Base-by-base conservation (phyloP, 768 basidiomycete species). In the Psilocybe sp. region DNA sequence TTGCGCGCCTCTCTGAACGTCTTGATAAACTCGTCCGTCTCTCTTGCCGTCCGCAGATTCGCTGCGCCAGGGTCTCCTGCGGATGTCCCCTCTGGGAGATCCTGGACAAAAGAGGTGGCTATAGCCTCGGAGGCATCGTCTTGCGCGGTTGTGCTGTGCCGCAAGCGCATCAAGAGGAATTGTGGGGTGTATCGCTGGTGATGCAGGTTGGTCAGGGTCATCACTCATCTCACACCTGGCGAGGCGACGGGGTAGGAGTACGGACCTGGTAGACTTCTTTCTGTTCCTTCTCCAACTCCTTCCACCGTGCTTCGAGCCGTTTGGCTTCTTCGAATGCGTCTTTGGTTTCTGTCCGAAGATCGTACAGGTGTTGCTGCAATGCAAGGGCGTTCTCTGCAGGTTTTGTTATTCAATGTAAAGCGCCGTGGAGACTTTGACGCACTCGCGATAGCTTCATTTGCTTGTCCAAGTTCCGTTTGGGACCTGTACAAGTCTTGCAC, bases 381-480 rank as follows among this genome's bases (percentile, higher is more conserved):
- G 82, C 73, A 38, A 92, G 69, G 63, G 92, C 95, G 57, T 81
- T 79, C 55, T 78, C 93, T 97, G 49, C 20, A 28, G 4, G 23
- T 28, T 7, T 28, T 7, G 23, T 28, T 28, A 28, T 3, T 28
- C 23, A 13, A 37, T 47, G 50, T 18, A 55, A 45, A 50, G 35
- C 41, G 50, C 31, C 46, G 46, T 53, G 51, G 40, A 43, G 10
- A 39, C 12, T 10, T 13, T 14, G 2, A 72, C 92, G 58, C 60
- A 95, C 93, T 76, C 11, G 94, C 92, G 44, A 98, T 85, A 7
- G 83, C 77, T 59, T 93, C 87, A 58, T 98, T 97, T 34, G 92
- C 91, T 65, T 77, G 72, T 6, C 89, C 87, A 1, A 96, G 77
- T 55, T 88, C 86, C 10, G 86, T 74, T 59, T 94, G 89, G 1